These are phyloP conservation scores for Scolecobasidium constrictum DNA, from an alignment of 2,329 filamentous ascomycete species.

Conservation along the genomic window DNA sequence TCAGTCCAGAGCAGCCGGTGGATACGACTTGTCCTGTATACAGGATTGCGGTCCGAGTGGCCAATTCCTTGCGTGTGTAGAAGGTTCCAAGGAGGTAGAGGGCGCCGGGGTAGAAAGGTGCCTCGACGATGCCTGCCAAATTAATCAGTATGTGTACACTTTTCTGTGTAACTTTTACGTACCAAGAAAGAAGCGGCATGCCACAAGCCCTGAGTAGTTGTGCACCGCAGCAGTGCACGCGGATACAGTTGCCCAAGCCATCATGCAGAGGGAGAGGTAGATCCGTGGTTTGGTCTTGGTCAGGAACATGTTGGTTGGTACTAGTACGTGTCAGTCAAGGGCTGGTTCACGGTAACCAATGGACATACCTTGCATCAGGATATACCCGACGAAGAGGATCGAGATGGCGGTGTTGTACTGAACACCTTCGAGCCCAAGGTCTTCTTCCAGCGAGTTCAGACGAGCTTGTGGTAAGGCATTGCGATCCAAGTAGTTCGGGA, in stretches of 20 bases:
- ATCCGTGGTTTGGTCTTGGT: slow-evolving; percentile 36
- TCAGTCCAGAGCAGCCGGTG: slow-evolving; percentile 38
- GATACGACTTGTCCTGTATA: slow-evolving; percentile 35
- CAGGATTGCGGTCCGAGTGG: slow-evolving; percentile 42
- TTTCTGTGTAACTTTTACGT: slow-evolving; percentile 34
- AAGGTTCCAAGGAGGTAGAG: slow-evolving; percentile 29
- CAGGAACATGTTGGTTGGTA: slow-evolving; percentile 40
- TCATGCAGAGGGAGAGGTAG: slow-evolving; percentile 38
- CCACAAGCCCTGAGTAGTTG: slow-evolving; percentile 33
- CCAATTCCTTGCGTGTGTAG: slow-evolving; percentile 40
- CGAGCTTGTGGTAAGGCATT: slow-evolving; percentile 55
- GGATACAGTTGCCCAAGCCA: slow-evolving; percentile 39
- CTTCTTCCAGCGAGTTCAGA: slow-evolving; percentile 49
- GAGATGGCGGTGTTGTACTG: slow-evolving; percentile 51
- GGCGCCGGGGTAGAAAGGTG: slow-evolving; percentile 42
- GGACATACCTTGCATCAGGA: too few species aligned
- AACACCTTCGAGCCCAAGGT: slow-evolving; percentile 40
- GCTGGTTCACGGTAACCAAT: too few species aligned
- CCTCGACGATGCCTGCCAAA: slow-evolving; percentile 34
- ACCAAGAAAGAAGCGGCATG: slow-evolving; percentile 36
- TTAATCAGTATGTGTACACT: slow-evolving; percentile 27
- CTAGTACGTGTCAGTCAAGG: too few species aligned
- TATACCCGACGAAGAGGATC: slow-evolving; percentile 49
- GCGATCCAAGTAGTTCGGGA: slow-evolving; percentile 34
- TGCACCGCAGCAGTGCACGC: slow-evolving; percentile 26